Base-by-base conservation (phyloP, 176 grass and related monocot species). In the Panicum miliaceum region DNA sequence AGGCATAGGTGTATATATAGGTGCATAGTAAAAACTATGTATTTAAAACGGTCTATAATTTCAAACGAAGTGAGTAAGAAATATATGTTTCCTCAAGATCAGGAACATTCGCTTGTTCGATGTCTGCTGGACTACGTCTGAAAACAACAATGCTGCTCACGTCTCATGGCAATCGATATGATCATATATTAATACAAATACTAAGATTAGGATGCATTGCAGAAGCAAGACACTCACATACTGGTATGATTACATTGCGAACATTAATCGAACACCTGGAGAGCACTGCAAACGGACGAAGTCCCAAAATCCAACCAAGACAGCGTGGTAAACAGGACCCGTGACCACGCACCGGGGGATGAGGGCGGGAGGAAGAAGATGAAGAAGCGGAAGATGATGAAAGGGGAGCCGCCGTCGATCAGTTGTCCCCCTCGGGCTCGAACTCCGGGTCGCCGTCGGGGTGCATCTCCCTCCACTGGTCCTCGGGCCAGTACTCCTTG, bases 381-480 rank as follows among this genome's bases (percentile, higher is more conserved):
- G 78, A 53, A 5, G 6, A 20, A 74, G 14, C 6, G 29, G 16
- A 32, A 1, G 27, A 16, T 3, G 78, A 47, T 7, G 42, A 26
- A 63, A 0, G 6, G 26, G 32, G 8, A 20, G 10, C 41, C 61
- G 23, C 16, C 66, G 36, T 27, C 2, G 57, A 9, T 89, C 88
- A 90, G 41, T 79, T 84, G 83, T 77, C 77, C 52, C 85, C 86
- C 82, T 84, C 89, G 2, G 89, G 89, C 51, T 83, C 89, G 60
- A 87, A 82, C 80, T 87, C 89, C 6, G 89, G 85, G 81, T 88
- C 89, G 81, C 89, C 89, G 86, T 87, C 37, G 4, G 88, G 88
- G 88, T 89, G 88, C 88, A 89, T 89, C 88, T 89, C 88, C 56
- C 59, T 61, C 88, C 88, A 90, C 83, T 90, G 88, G 78, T 90